phyloP scores from a whole-genome alignment of 2,329 filamentous ascomycete species.

The Diaporthe batatas region DNA sequence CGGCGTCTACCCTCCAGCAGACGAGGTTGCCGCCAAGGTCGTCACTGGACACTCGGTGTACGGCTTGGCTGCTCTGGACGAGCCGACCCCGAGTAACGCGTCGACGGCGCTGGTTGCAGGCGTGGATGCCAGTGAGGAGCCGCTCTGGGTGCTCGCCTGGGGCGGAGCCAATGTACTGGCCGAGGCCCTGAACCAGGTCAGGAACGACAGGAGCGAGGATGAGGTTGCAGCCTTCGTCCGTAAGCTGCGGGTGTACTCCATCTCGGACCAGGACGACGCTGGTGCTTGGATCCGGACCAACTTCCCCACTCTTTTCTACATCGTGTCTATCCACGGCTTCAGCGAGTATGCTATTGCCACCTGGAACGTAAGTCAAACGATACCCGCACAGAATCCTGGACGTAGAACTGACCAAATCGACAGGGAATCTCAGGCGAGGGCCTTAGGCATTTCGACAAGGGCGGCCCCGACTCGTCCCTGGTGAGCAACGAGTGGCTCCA shows the following conservation, averaged over 20 bases:
- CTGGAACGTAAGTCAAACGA: conserved; percentile 52
- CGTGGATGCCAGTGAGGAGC: conserved; percentile 54
- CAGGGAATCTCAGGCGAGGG: conserved; percentile 62
- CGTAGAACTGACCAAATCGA: not conserved
- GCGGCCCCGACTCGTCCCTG: conserved; percentile 58
- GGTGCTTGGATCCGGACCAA: conserved; percentile 64
- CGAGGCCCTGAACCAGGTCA: conserved; percentile 57
- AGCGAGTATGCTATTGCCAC: conserved; percentile 62
- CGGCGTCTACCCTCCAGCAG: conserved; percentile 55
- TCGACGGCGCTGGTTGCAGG: conserved; percentile 50
- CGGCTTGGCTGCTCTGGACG: conserved; percentile 51
- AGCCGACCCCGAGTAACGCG: conserved; percentile 52
- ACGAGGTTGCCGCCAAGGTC: conserved; percentile 53
- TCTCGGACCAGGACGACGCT: conserved; percentile 67
- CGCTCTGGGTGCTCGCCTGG: conserved; percentile 64
- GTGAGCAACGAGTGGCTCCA: conserved; percentile 61
- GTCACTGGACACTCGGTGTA: conserved; percentile 55
- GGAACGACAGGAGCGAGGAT: conserved; percentile 47
- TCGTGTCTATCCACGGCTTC: conserved; percentile 63
- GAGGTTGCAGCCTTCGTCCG: conserved; percentile 52
- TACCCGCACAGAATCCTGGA: not conserved
- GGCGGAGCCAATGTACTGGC: conserved; percentile 64
- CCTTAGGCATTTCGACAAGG: conserved; percentile 60
- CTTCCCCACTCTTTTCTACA: conserved; percentile 64
- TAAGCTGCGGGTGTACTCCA: conserved; percentile 60